A percentile compares a stretch with the other conserved stretches of the same genome.
Conservation (phyloP, 768 basidiomycete species). For the Amanita phalloides region DNA sequence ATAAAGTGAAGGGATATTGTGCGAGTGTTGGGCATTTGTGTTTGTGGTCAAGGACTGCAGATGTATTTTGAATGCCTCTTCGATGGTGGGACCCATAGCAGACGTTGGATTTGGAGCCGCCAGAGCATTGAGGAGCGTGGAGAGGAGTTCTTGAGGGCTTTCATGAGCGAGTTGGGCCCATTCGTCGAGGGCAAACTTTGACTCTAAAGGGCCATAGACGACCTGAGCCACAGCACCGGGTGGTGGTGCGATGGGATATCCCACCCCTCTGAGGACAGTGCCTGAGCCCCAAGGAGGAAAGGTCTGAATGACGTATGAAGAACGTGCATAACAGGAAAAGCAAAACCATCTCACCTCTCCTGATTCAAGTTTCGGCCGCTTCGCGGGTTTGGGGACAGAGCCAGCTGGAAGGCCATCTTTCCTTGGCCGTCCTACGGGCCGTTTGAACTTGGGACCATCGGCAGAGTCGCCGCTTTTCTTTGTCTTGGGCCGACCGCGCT, state of each 20-base stretch:
- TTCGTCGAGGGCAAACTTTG: conserved; percentile 44
- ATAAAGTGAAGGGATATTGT: conserved; percentile 60
- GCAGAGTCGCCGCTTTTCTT: conserved; percentile 42
- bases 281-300: conserved; percentile 8
- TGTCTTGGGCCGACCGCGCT: conserved; percentile 68
- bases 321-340: not conserved
- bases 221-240: conserved; percentile 15
- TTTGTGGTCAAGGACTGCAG: conserved; percentile 52
- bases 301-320: not conserved
- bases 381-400: conserved; percentile 32
- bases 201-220: conserved; percentile 29
- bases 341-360: conserved; percentile 5
- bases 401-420: conserved; percentile 79
- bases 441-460: conserved; percentile 46
- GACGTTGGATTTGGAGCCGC: conserved; percentile 56
- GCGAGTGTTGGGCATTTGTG: conserved; percentile 28
- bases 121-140: conserved; percentile 44
- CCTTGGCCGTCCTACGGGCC: conserved; percentile 72
- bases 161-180: conserved; percentile 53
- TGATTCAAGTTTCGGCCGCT: conserved; percentile 3
- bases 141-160: conserved; percentile 47
- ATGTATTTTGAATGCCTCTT: conserved; percentile 74
- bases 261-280: conserved; percentile 11
- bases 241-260: conserved; percentile 14
- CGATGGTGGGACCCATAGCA: conserved; percentile 49